phyloP scores from a whole-genome alignment of 2,329 filamentous ascomycete genomes.

The Colletotrichum sublineola region DNA sequence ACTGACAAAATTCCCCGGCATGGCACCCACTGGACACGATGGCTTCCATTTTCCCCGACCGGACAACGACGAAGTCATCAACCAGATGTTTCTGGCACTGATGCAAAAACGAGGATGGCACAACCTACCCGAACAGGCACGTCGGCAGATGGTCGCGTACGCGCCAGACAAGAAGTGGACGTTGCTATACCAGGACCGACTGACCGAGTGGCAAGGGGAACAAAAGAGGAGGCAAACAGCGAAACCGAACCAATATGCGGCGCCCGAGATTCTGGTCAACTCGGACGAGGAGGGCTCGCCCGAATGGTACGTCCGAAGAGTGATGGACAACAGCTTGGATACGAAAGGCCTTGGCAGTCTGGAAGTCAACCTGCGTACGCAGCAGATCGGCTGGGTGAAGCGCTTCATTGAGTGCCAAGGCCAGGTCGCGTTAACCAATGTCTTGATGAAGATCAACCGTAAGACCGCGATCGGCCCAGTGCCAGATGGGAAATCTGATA shows the following conservation, averaged over 20 bases:
- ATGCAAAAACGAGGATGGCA: constrained; percentile 99
- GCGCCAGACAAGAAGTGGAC: constrained; percentile 98
- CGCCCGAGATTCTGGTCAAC: constrained; percentile 78
- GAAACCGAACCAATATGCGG: constrained; percentile 74
- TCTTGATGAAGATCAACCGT: constrained; percentile 93
- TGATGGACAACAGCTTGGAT: constrained; percentile 95
- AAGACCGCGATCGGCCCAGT: constrained; percentile 79
- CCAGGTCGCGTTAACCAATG: constrained; percentile 94
- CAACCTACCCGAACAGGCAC: constrained; percentile 93
- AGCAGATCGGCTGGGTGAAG: constrained; percentile 98
- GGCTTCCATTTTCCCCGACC: constrained; percentile 77
- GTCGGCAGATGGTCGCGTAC: constrained; percentile 96
- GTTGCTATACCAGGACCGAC: constrained; percentile 91
- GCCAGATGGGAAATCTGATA: constrained; percentile 73
- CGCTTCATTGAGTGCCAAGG: constrained; percentile 97
- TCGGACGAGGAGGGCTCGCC: constrained; percentile 96
- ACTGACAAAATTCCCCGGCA: constrained; percentile 65
- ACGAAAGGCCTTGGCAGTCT: constrained; percentile 92
- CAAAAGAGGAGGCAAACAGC: constrained; percentile 87
- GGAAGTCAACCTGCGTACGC: constrained; percentile 93
- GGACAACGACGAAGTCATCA: constrained; percentile 84
- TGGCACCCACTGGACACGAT: constrained; percentile 56
- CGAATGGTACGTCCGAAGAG: constrained; percentile 97
- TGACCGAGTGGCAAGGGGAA: constrained; percentile 94
- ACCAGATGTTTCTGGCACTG: constrained; percentile 90